Conservation (phyloP, 108 stramenopile species). For the Cylindrotheca closterium region DNA sequence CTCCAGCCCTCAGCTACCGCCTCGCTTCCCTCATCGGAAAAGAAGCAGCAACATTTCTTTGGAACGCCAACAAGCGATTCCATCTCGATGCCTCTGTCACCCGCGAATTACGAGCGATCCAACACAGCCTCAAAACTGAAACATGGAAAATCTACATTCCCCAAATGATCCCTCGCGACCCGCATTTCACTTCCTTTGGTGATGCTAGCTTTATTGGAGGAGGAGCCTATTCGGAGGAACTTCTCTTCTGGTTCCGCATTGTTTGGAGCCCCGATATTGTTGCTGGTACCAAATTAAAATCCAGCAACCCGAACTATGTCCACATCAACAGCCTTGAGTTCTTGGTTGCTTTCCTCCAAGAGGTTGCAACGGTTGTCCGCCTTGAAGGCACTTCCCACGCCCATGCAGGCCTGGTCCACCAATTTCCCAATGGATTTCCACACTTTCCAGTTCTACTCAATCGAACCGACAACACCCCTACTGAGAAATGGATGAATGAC, state of each 20-base stretch:
- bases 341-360: not conserved
- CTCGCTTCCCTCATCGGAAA: not conserved
- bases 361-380: not conserved
- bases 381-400: not conserved
- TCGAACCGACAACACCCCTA: not conserved
- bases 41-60: not conserved
- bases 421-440: not conserved
- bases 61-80: not conserved
- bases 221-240: not conserved
- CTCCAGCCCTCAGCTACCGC: not conserved
- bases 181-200: not conserved
- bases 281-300: not conserved
- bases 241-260: not conserved
- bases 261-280: not conserved
- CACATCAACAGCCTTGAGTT: conserved; percentile 11
- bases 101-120: not conserved
- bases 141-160: not conserved
- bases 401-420: not conserved
- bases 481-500: not conserved
- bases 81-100: not conserved
- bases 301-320: not conserved
- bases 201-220: conserved; percentile 1
- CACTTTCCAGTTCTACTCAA: not conserved
- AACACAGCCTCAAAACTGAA: not conserved
- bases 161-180: not conserved